Percentiles rank a stretch among this genome's conserved stretches.
Conservation (phyloP, 1,284 basidiomycete genomes). For the Ganoderma multipileum region DNA sequence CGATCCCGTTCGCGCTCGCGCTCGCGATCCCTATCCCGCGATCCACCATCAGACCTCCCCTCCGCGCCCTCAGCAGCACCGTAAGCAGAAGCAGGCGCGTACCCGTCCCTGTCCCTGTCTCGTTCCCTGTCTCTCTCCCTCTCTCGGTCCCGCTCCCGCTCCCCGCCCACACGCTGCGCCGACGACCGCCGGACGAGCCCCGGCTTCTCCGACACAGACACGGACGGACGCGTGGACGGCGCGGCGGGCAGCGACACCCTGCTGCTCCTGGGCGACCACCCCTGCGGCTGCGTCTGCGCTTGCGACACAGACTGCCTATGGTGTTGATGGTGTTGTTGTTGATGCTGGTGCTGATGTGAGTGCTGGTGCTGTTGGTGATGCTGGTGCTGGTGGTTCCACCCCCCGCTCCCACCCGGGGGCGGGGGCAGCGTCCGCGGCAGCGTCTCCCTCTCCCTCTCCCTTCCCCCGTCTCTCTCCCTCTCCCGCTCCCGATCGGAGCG, state of each 20-base stretch:
- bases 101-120: constrained; percentile 14
- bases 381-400: background rate
- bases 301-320: background rate
- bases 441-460: constrained; percentile 9
- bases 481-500: background rate
- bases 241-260: constrained; percentile 24
- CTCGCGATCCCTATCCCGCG: constrained; percentile 11
- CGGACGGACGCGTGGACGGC: background rate
- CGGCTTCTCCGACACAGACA: constrained; percentile 18
- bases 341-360: background rate
- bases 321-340: background rate
- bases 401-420: constrained; percentile 12
- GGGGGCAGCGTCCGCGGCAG: constrained; percentile 15
- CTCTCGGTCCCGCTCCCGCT: too few species aligned
- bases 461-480: background rate
- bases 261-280: constrained; percentile 20
- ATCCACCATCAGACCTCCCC: constrained; percentile 6
- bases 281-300: background rate
- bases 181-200: constrained; percentile 24
- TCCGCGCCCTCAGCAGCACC: constrained; percentile 17
- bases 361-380: background rate
- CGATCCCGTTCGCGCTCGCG: constrained; percentile 3
- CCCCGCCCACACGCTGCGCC: constrained; percentile 18
- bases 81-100: constrained; percentile 14
- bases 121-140: constrained; percentile 12